Evolutionary conservation across 352 stramenopile species (phyloP).

Genomic region (Globisporangium emineosum): DNA sequence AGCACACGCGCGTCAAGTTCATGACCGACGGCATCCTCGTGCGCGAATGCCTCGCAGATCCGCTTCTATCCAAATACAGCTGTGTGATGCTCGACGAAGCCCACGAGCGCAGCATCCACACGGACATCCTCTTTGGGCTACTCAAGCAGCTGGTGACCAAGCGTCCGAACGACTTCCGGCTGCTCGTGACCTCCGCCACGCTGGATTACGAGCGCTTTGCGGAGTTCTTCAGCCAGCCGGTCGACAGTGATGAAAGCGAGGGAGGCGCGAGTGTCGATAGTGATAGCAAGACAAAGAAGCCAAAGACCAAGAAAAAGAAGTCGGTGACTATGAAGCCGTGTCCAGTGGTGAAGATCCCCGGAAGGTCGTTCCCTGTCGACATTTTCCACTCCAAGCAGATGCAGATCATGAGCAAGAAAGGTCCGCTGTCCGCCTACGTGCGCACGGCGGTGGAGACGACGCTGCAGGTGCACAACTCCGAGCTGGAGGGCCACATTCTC

Average conservation of each 20-base stretch:
- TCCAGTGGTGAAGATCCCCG: constrained; percentile 88
- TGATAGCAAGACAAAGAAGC: constrained; percentile 9
- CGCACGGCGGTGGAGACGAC: constrained; percentile 69
- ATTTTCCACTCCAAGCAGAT: constrained; percentile 91
- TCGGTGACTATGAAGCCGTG: constrained; percentile 21
- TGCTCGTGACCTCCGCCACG: constrained; percentile 94
- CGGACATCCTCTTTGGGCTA: constrained; percentile 97
- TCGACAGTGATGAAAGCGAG: constrained; percentile 6
- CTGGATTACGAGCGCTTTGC: constrained; percentile 86
- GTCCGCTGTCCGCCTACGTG: constrained; percentile 64
- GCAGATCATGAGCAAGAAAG: constrained; percentile 70
- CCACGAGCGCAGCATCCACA: constrained; percentile 98
- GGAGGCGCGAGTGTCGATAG: neutral
- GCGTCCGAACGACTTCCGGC: constrained; percentile 81
- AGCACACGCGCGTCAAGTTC: constrained; percentile 78
- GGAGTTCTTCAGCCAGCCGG: constrained; percentile 66
- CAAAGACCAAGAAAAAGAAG: constrained; percentile 6
- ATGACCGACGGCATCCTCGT: constrained; percentile 81
- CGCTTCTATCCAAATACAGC: constrained; percentile 75
- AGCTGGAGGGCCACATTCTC: constrained; percentile 87
- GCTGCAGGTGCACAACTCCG: constrained; percentile 68
- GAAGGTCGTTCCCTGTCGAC: constrained; percentile 91
- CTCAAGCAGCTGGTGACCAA: constrained; percentile 71
- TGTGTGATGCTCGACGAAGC: constrained; percentile 96
- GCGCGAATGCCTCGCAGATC: constrained; percentile 77